phyloP scores from a whole-genome alignment of 495 filamentous ascomycete species.

The Neurospora tetraspora region DNA sequence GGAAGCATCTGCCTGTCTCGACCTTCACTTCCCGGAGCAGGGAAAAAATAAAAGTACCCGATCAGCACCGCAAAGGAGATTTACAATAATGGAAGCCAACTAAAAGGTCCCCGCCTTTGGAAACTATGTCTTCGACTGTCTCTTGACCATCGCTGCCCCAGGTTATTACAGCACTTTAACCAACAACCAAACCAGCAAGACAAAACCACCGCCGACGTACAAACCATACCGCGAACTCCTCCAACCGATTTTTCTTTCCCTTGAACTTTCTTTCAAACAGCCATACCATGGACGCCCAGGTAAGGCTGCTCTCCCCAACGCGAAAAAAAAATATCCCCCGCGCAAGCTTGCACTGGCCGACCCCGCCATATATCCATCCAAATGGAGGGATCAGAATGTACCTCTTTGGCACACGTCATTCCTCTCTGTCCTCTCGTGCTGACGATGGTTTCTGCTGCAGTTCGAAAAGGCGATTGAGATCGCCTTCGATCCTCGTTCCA shows the following conservation, averaged over 20 bases:
- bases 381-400: background rate
- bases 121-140: slow-evolving; percentile 18
- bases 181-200: background rate
- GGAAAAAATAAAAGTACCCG: background rate
- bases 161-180: slow-evolving; percentile 22
- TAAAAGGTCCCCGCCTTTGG: slow-evolving; percentile 6
- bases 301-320: slow-evolving; percentile 6
- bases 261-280: background rate
- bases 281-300: slow-evolving; percentile 25
- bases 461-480: slow-evolving; percentile 89
- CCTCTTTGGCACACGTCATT: background rate
- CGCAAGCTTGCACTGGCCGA: slow-evolving; percentile 1
- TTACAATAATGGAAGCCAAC: slow-evolving; percentile 10
- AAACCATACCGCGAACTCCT: background rate
- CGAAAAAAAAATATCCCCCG: slow-evolving; percentile 1
- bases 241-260: background rate
- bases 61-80: slow-evolving; percentile 9
- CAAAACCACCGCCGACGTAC: slow-evolving; percentile 4
- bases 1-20: background rate
- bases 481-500: slow-evolving; percentile 66
- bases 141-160: slow-evolving; percentile 15
- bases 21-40: background rate
- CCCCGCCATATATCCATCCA: slow-evolving; percentile 6
- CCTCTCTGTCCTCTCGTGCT: background rate
- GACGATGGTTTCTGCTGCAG: slow-evolving; percentile 32